phyloP scores from a whole-genome alignment of 2,329 filamentous ascomycete genomes.

The Mollisiaceae sp. region DNA sequence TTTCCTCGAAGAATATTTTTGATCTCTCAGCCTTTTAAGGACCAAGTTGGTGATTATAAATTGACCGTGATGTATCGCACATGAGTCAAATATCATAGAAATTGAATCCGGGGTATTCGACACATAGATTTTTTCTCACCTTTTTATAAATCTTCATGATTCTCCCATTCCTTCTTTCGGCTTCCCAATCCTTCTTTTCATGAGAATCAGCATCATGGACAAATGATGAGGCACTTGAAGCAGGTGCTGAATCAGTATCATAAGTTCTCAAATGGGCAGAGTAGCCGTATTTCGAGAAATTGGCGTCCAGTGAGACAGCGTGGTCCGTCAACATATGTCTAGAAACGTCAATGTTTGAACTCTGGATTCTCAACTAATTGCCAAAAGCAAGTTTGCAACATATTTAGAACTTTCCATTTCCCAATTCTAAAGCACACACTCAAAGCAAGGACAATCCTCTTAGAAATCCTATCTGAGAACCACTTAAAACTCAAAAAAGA shows the following conservation, averaged over 20 bases:
- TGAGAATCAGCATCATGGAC: conserved; percentile 39
- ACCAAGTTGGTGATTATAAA: too few species aligned
- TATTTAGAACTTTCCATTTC: not conserved
- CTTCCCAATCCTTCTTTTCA: conserved; percentile 46
- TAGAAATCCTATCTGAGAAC: not conserved
- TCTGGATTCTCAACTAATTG: not conserved
- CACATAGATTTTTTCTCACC: conserved; percentile 21
- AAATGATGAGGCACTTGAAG: conserved; percentile 31
- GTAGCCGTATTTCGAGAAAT: conserved; percentile 68
- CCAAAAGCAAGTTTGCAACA: not conserved
- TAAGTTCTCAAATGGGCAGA: conserved; percentile 60
- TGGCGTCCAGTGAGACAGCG: conserved; percentile 61
- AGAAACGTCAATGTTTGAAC: not conserved
- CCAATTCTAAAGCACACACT: not conserved
- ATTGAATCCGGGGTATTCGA: not conserved
- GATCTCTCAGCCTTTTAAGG: too few species aligned
- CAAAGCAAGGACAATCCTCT: not conserved
- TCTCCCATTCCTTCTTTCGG: conserved; percentile 44
- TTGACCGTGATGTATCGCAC: too few species aligned
- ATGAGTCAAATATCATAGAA: too few species aligned
- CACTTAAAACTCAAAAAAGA: not conserved
- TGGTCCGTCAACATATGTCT: conserved; percentile 54
- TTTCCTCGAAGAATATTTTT: too few species aligned
- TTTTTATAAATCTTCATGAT: conserved; percentile 62
- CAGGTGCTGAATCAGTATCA: conserved; percentile 40